Percentiles rank a stretch among this genome's conserved stretches.
Conservation (phyloP, 495 filamentous ascomycete species). For the Aspergillus steynii region DNA sequence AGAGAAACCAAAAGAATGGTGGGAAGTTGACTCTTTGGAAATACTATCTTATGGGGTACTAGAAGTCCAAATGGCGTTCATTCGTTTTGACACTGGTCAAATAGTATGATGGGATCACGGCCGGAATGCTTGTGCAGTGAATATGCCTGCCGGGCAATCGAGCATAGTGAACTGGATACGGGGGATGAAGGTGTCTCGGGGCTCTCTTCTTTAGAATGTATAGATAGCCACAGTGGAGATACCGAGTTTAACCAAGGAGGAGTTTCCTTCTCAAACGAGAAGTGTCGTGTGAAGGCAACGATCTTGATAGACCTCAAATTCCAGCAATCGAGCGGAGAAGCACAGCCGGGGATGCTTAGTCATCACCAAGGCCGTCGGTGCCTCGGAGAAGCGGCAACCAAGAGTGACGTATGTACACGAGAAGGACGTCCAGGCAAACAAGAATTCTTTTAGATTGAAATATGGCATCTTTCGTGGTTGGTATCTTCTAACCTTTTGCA, state of each 20-base stretch:
- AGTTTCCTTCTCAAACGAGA: background rate
- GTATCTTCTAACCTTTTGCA: conserved; percentile 7
- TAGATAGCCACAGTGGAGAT: background rate
- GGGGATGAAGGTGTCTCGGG: background rate
- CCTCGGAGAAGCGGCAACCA: no score
- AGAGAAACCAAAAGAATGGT: background rate
- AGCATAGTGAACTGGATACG: conserved; percentile 3
- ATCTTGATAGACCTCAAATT: no score
- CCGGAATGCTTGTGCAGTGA: background rate
- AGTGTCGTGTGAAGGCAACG: background rate
- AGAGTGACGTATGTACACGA: no score
- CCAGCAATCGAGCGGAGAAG: conserved; percentile 1
- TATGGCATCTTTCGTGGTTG: conserved; percentile 16
- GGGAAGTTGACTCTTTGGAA: background rate
- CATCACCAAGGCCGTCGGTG: background rate
- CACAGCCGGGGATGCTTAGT: background rate
- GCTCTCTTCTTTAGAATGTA: background rate
- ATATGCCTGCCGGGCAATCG: conserved; percentile 1
- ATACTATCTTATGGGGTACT: background rate
- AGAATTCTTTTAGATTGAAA: conserved; percentile 15
- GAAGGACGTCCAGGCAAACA: background rate
- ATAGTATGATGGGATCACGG: background rate
- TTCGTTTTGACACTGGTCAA: background rate
- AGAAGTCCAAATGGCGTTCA: background rate
- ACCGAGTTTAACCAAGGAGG: background rate